Evolutionary conservation across 2,329 filamentous ascomycete genomes (phyloP).

Genomic region (Macrophomina pseudophaseolina): DNA sequence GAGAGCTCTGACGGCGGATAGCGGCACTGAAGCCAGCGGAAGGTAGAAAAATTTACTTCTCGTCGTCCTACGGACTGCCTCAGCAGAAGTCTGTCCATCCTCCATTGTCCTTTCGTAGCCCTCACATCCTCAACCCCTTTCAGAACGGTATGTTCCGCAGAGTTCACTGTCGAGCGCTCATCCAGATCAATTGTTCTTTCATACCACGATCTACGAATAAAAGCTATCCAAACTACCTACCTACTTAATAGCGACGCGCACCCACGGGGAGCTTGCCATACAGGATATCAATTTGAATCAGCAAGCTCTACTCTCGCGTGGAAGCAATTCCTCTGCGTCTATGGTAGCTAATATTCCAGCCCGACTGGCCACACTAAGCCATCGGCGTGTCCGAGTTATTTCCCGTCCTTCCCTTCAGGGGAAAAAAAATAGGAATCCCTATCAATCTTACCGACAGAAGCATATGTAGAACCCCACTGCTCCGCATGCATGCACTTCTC

Average conservation of each 20-base stretch:
- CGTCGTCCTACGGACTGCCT: no score
- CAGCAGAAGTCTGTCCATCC: no score
- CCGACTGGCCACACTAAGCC: neutral
- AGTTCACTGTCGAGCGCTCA: no score
- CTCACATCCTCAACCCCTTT: no score
- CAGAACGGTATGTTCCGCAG: no score
- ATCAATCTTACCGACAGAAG: no score
- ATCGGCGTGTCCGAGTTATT: neutral
- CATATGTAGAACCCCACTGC: neutral
- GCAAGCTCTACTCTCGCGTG: neutral
- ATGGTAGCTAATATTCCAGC: neutral
- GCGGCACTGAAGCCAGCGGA: no score
- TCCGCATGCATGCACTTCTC: neutral
- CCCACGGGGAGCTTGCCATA: neutral
- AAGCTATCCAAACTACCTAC: neutral
- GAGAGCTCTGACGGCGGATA: no score
- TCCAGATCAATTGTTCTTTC: neutral
- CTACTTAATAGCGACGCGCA: neutral
- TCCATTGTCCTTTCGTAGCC: no score
- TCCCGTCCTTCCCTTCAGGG: neutral
- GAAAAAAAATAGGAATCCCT: neutral
- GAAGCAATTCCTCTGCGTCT: neutral
- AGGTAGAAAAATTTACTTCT: no score
- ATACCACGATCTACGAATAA: neutral
- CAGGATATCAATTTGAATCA: slow-evolving; percentile 6